Evolutionary conservation across 2,329 filamentous ascomycete species (phyloP).

Genomic region (Fusarium avenaceum): DNA sequence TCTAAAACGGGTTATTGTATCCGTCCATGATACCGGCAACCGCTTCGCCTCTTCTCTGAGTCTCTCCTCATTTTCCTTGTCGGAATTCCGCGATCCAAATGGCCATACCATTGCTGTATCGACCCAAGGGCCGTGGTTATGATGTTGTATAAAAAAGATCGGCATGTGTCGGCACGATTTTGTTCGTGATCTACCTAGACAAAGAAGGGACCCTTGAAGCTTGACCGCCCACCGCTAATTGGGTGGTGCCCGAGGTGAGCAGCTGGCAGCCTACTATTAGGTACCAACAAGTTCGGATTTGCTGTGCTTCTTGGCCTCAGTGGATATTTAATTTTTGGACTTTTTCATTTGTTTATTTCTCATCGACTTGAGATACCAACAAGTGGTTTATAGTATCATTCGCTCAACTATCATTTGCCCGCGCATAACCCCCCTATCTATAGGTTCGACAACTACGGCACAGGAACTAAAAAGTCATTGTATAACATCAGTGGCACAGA

Average conservation of each 20-base stretch:
- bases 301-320: not conserved
- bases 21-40: slow-evolving; percentile 56
- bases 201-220: slow-evolving; percentile 33
- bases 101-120: slow-evolving; percentile 58
- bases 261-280: slow-evolving; percentile 6
- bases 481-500: slow-evolving; percentile 25
- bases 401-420: slow-evolving; percentile 42
- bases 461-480: slow-evolving; percentile 12
- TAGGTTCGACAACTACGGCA: slow-evolving; percentile 3
- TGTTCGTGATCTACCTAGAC: slow-evolving; percentile 7
- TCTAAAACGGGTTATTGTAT: slow-evolving; percentile 52
- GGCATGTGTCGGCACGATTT: slow-evolving; percentile 26
- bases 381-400: slow-evolving; percentile 42
- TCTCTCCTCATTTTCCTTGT: slow-evolving; percentile 40
- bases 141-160: slow-evolving; percentile 36
- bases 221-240: slow-evolving; percentile 40
- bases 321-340: not conserved
- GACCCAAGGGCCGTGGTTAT: slow-evolving; percentile 49
- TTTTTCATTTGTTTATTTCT: not conserved
- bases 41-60: slow-evolving; percentile 43
- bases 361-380: slow-evolving; percentile 19
- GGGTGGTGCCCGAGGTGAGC: slow-evolving; percentile 46
- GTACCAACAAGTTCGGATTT: slow-evolving; percentile 5
- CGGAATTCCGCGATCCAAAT: slow-evolving; percentile 52
- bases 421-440: slow-evolving; percentile 22